Base-by-base conservation (phyloP, 2,329 filamentous ascomycete species). In the Zarea fungicola region DNA sequence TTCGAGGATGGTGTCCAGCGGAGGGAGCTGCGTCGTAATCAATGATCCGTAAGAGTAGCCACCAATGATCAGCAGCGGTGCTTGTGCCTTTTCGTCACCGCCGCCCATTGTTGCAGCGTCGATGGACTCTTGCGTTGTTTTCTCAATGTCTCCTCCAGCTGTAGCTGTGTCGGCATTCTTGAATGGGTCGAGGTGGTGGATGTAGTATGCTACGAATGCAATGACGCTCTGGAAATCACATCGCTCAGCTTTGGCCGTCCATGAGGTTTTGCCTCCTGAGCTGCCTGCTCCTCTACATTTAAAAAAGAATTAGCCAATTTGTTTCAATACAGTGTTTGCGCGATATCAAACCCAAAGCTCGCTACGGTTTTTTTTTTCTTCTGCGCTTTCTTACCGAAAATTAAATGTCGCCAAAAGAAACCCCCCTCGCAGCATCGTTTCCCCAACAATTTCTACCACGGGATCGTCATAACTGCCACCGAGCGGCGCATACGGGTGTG, bases 11-110 rank as follows among this genome's bases (percentile, higher is more conserved):
- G 73, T 65, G 10, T 71, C 63, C 29, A 84, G 67, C 0, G 81
- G 73, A 0, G 89, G 88, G 0, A 95, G 75, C 50, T 85, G 81
- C 1, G 79, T 82, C 2, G 89, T 83, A 32, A 97, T 80, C 60
- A 96, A 78, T 5, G 89, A 88, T 36, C 93, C 93, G 64, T 96
- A 96, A 0, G 90, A 96, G 64, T 96, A 96, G 11, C 91, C 91
- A 2, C 79, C 85, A 6, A 93, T 72, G 5, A 96, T 59, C 3
- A 83, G 60, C 41, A 73, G 48, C 68, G 2, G 55, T 56, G 3
- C 49, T 37, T 2, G 19, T 7, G 11, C 34, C 5, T 6, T 29
- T 13, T n/a, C 26, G 10, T n/a, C n/a, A n/a, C n/a, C n/a, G n/a
- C n/a, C n/a, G n/a, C n/a, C n/a, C n/a, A n/a, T n/a, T n/a, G n/a